Evolutionary conservation across 106 monocot species (phyloP).

Genomic region (Ottelia alismoides): DNA sequence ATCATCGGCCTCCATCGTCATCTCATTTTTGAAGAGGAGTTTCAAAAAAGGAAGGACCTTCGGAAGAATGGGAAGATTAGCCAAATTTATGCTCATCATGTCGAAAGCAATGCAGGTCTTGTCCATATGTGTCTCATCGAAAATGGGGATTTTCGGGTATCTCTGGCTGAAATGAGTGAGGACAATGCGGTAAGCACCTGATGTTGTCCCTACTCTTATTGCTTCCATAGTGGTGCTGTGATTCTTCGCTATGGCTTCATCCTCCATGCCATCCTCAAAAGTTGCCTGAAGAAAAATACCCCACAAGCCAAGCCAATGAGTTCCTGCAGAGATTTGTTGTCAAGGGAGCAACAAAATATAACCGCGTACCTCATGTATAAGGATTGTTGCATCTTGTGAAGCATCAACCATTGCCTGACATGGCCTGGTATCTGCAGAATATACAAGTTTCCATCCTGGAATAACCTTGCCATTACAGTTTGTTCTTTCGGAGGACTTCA

Average conservation of each 20-base stretch:
- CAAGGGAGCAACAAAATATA: no score
- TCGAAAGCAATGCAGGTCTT: conserved; percentile 89
- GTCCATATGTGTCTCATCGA: conserved; percentile 72
- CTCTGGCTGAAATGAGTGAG: conserved; percentile 97
- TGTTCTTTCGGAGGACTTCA: conserved; percentile 43
- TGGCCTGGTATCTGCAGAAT: conserved; percentile 96
- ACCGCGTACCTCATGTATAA: conserved; percentile 76
- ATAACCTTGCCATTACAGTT: conserved; percentile 43
- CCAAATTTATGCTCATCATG: conserved; percentile 85
- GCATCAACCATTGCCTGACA: conserved; percentile 77
- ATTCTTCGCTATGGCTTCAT: conserved; percentile 80
- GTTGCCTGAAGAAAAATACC: conserved; percentile 80
- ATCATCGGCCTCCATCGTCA: conserved; percentile 50
- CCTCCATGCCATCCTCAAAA: conserved; percentile 83
- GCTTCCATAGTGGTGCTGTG: conserved; percentile 98
- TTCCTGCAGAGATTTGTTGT: no score
- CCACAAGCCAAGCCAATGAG: no score
- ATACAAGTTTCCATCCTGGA: conserved; percentile 96
- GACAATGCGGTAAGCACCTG: conserved; percentile 67
- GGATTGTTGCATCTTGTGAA: conserved; percentile 70
- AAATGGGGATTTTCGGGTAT: conserved; percentile 90
- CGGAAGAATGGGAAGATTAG: conserved; percentile 64
- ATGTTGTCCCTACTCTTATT: conserved; percentile 45
- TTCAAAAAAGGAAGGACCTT: conserved; percentile 74
- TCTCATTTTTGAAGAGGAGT: conserved; percentile 75